Evolutionary conservation across 306 rosid genomes (phyloP), one percentile per base, ranked within the genome.

Genomic region (Lathyrus oleraceus): DNA sequence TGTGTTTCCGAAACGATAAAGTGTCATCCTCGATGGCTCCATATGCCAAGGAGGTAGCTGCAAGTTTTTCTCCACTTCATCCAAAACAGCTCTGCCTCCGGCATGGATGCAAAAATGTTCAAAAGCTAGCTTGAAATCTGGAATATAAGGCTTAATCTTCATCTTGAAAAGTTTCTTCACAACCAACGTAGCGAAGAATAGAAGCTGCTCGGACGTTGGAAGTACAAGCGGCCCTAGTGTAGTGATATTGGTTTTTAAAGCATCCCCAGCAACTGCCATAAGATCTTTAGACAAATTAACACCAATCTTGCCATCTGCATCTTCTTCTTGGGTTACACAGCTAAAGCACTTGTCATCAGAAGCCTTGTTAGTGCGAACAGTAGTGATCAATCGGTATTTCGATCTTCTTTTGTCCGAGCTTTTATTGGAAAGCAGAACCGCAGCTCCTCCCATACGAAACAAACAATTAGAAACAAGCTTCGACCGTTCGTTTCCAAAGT

Each of bases 21-120:
- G 86, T n/a, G 96, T 91, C 97, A 91, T 89, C 81, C 97, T 85
- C 8, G 97, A 91, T 17, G 97, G 97, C 76, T 91, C 97, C 97
- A 91, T 91, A 81, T 91, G 96, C 96, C 97, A 91, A 65, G 85
- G 84, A 1, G 95, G 83, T 10, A 91, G 80, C 79, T 91, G 91
- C 95, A 91, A 78, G 84, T 91, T 91, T 81, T 87, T 89, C 88
- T 91, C 96, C 78, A 91, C 69, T 72, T 91, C 96, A 76, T 91
- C 97, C 84, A 91, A 78, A 48, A 91, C 97, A 6, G 96, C 96
- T 70, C 96, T 84, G 39, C 97, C 97, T 56, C 97, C 96, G 36
- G 97, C 96, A 74, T 91, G 97, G 47, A 91, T 88, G 79, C 96
- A 91, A 77, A 91, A 91, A 79, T 89, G 97, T 65, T 91, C 97